Evolutionary conservation across 345 rosid species (phyloP).

Genomic region (Corymbia maculata): DNA sequence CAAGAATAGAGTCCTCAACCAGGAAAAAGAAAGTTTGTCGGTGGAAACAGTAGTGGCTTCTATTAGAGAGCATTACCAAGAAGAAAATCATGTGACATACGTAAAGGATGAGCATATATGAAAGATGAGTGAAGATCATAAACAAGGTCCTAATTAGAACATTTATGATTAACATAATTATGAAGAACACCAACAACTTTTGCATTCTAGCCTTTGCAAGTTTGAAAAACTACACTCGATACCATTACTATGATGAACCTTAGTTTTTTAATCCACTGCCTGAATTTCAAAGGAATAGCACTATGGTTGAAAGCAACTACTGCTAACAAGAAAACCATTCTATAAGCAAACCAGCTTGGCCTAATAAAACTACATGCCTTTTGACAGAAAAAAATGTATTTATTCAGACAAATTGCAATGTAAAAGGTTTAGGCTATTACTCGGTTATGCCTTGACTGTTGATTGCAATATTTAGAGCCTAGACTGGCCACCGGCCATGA

Average conservation of each 20-base stretch:
- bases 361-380: background rate
- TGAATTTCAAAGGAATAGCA: background rate
- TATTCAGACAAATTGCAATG: background rate
- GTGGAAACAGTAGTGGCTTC: background rate
- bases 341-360: background rate
- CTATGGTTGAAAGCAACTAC: background rate
- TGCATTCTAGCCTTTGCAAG: background rate
- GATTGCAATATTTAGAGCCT: background rate
- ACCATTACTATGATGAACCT: background rate
- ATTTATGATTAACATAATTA: background rate
- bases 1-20: background rate
- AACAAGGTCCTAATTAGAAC: background rate
- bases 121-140: background rate
- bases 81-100: background rate
- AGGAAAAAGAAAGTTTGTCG: background rate
- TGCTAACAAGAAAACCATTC: background rate
- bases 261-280: background rate
- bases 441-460: background rate
- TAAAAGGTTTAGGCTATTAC: background rate
- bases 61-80: background rate
- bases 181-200: background rate
- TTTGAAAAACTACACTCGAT: background rate
- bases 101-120: background rate
- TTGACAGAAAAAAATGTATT: background rate
- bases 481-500: background rate